Base-by-base conservation (phyloP, 306 rosid species). In the Rosa chinensis region DNA sequence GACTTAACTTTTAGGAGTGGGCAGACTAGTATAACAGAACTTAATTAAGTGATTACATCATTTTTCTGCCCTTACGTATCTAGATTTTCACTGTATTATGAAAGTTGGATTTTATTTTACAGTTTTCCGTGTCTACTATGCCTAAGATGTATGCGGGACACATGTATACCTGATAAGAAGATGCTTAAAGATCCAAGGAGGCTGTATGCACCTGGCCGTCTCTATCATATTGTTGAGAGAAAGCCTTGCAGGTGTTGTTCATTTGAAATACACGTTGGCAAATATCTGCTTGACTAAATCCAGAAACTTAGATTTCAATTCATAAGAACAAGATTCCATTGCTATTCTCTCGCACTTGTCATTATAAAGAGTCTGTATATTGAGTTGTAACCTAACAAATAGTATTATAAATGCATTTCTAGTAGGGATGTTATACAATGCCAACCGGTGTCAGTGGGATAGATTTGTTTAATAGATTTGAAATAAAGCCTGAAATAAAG, bases 141-240 rank as follows among this genome's bases (percentile, higher is more conserved):
- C 28, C 28, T 25, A 25, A 25, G 28, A 25, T 25, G 28, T 25
- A 25, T 25, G 28, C 28, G 1, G 28, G 28, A 25, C 28, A 25
- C 28, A 25, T 25, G 28, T 25, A 25, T 25, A 25, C 28, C 28
- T 25, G 28, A 25, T 25, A 25, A 25, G 28, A 25, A 25, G 28
- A 25, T 25, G 28, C 28, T 25, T 25, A 25, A 25, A 25, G 28
- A 25, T 25, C 28, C 28, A 25, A 25, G 28, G 28, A 25, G 28
- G 28, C 28, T 25, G 28, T 25, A 25, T 25, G 28, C 28, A 25
- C 28, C 28, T 25, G 28, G 28, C 28, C 28, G 28, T 25, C 28
- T 25, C 67, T 94, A 94, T 78, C 98, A 94, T 85, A 92, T 94
- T 64, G 94, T 94, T 44, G 98, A 94, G 92, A 88, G 98, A 83